phyloP scores from a whole-genome alignment of 148 eudicot species.

The Vaccinium macrocarpon region DNA sequence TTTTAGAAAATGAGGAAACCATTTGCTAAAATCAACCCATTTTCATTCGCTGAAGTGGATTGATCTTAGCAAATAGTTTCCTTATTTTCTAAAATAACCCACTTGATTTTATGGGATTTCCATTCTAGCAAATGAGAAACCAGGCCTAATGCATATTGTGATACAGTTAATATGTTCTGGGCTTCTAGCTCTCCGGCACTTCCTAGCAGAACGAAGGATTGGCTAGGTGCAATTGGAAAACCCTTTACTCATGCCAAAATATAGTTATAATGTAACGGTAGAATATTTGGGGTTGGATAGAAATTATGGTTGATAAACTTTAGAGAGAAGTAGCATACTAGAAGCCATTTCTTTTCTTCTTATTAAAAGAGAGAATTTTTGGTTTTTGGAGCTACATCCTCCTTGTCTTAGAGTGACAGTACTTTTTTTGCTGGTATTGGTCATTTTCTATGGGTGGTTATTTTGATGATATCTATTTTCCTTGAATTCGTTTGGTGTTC shows the following conservation, averaged over 20 bases:
- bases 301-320: not conserved
- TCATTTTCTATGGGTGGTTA: not conserved
- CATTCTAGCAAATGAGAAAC: too few relatives aligned
- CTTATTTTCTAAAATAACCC: too few relatives aligned
- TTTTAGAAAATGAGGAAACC: too few relatives aligned
- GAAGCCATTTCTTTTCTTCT: not conserved
- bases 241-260: not conserved
- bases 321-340: not conserved
- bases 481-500: not conserved
- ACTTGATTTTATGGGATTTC: too few relatives aligned
- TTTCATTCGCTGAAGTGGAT: too few relatives aligned
- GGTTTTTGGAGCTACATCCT: not conserved
- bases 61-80: too few relatives aligned
- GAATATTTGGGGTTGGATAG: not conserved
- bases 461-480: not conserved
- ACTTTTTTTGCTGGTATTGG: not conserved
- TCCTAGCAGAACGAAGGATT: not conserved
- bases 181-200: not conserved
- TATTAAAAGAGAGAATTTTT: not conserved
- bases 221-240: conserved; percentile 6
- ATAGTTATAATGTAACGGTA: not conserved
- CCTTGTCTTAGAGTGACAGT: too few relatives aligned
- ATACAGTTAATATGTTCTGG: not conserved
- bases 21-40: too few relatives aligned
- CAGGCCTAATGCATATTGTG: not conserved